Base-by-base conservation (phyloP, 768 basidiomycete genomes). In the Boletus vermiculosoides region DNA sequence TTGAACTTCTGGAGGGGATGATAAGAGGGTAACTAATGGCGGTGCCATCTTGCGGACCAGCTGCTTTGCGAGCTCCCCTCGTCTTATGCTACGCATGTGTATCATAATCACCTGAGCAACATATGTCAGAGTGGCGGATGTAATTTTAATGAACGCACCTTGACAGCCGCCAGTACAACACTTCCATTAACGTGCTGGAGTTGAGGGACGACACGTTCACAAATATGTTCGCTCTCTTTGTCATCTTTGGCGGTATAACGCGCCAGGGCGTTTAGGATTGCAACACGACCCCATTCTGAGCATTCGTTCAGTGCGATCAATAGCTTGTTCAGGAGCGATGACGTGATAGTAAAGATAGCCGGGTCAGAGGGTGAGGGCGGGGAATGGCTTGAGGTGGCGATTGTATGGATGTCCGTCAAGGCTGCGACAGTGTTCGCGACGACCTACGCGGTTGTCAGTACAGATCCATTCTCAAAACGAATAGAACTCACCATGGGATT, bases 241-340 rank as follows among this genome's bases (percentile, higher is more conserved):
- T 91, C 92, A 66, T 96, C 96, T 40, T 81, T 78, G 0, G 94
- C 84, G 36, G 78, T 79, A 72, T 98, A 98, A 44, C 91, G 83
- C 6, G 92, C 81, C 31, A 98, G 76, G 0, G 93, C 92, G 56
- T 88, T 90, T 51, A 98, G 74, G 37, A 99, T 86, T 1, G 95
- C 94, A 16, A 99, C 94, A 55, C 96, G 84, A 33, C 97, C 97
- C 97, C 97, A 99, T 75, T 99, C 97, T 0, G 95, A 96, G 70
- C 96, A 98, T 73, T 98, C 97, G 69, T 96, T 96, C 20, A 99
- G 79, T 2, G 96, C 97, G 52, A 98, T 90, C 54, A 99, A 78
- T 16, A 99, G 83, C 70, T 95, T 97, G 73, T 81, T 88, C 49
- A 99, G 80, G 57, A 95, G 83, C 0, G 84, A 72, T 7, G 87